Base-by-base conservation (phyloP, 2,329 filamentous ascomycete species). In the Bertia moriformis region DNA sequence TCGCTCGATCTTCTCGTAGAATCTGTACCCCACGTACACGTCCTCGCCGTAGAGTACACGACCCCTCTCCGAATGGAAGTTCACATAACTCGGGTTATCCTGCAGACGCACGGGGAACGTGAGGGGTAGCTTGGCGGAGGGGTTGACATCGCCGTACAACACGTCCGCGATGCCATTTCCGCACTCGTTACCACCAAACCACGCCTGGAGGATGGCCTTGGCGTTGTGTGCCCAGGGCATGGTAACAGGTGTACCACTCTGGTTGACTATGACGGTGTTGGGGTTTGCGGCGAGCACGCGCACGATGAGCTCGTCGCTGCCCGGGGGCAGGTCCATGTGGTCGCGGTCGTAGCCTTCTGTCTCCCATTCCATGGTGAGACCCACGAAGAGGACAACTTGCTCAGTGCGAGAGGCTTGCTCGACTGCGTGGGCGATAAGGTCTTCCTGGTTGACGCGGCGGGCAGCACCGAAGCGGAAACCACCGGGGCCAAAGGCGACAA, bases 171-270 rank as follows among this genome's bases (percentile, higher is more conserved):
- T 79, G 10, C 77, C 78, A 51, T 88, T 86, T 4, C 84, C 85
- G 4, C 79, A 81, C 60, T 91, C 84, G 50, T 91, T 85, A n/a
- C 85, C 84, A 43, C 83, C 82, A 50, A 87, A 91, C 83, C 83
- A 91, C 4, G 83, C 83, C 50, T 89, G 81, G 1, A 87, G 52
- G 2, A 88, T 61, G 2, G 76, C 72, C 4, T 59, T 54, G 2
- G 72, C 70, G 20, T 66, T 57, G 14, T 62, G 52, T 1, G 72
- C 63, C 78, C 78, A 84, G 1, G 80, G 78, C 77, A 86, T 79
- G 40, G 70, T 66, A 18, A 83, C 70, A 0, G 83, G 83, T 0
- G 82, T 85, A 24, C 83, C 84, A 0, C 80, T 84, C 49, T 88
- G 83, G 51, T 84, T 75, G 2, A 88, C 78, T 2, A 91, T 73